phyloP scores from a whole-genome alignment of 2,329 filamentous ascomycete genomes.

The Aspergillus sp. region DNA sequence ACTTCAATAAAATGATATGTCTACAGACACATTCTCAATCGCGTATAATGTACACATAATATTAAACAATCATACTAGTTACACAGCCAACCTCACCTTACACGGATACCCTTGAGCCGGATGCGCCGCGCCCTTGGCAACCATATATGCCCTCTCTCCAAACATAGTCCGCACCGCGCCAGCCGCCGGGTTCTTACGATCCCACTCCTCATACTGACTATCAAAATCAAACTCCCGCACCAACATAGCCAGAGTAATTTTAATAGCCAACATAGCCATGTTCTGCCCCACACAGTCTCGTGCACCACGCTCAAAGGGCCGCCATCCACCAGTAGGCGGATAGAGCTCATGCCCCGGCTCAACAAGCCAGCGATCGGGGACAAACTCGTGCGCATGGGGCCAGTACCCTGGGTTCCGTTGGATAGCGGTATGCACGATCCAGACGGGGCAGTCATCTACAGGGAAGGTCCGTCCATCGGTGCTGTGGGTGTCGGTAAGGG shows the following conservation, averaged over 20 bases:
- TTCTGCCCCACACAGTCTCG: constrained; percentile 54
- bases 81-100: neutral
- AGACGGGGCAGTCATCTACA: constrained; percentile 16
- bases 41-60: no score
- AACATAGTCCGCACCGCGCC: neutral
- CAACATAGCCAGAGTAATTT: constrained; percentile 27
- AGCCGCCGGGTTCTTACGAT: neutral
- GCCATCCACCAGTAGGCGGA: constrained; percentile 44
- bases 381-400: constrained; percentile 30
- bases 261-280: constrained; percentile 48
- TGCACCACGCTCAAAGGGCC: constrained; percentile 52
- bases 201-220: neutral
- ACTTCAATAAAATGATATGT: no score
- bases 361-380: constrained; percentile 40
- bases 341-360: constrained; percentile 22
- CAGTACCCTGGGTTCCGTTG: constrained; percentile 21
- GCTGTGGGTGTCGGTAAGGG: neutral
- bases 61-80: no score
- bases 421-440: constrained; percentile 18
- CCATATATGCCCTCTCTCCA: neutral
- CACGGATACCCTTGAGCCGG: neutral
- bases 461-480: constrained; percentile 15
- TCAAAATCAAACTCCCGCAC: constrained; percentile 23
- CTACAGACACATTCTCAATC: no score
- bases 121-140: neutral